Evolutionary conservation across 345 rosid species (phyloP), one percentile per base, ranked within the genome.

Genomic region (Bruguiera parviflora): DNA sequence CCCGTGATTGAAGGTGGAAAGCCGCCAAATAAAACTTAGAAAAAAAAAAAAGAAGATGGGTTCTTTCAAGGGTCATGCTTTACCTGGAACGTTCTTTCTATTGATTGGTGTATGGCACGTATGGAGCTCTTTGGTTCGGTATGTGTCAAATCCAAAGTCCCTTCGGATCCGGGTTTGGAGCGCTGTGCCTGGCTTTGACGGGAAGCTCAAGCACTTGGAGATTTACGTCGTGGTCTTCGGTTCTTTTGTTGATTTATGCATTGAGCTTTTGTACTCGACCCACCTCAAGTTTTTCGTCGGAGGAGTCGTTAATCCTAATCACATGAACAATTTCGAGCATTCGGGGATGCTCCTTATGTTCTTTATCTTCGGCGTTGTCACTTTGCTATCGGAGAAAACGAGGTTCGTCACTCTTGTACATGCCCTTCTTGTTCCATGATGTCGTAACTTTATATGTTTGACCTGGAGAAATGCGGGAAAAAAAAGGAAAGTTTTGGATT

Each of bases 331-430:
- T 81, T 94, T 94, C 10, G 98, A 94, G 83, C 98, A 94, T 62
- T 82, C 95, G 0, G 98, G 96, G 65, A 94, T 94, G 98, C 97
- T 94, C 78, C 85, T 94, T 43, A 94, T 94, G 98, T 91, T 94
- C 82, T 88, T 94, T 58, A 65, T 91, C 63, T 87, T 94, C 16
- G 97, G 98, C 35, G 75, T 84, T 51, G 75, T 89, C 33, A 22
- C 84, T 63, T 64, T 94, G 81, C 74, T 94, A 61, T 89, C 98
- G 0, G 90, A 87, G 79, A 89, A 84, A 80, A 86, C 92, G 6
- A 91, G 96, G 98, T 94, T 53, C 28, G 80, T 70, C 21, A 16
- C 58, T 21, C 53, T 56, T 18, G 15, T 69, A 46, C n/a, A 22
- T 37, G 58, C 53, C 32, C 56, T 72, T 58, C 66, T 53, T 18